Percentiles rank a stretch among this genome's conserved stretches.
Evolutionary conservation across 805 yeast genomes (phyloP).

Genomic region (Teunomyces cretensis): DNA sequence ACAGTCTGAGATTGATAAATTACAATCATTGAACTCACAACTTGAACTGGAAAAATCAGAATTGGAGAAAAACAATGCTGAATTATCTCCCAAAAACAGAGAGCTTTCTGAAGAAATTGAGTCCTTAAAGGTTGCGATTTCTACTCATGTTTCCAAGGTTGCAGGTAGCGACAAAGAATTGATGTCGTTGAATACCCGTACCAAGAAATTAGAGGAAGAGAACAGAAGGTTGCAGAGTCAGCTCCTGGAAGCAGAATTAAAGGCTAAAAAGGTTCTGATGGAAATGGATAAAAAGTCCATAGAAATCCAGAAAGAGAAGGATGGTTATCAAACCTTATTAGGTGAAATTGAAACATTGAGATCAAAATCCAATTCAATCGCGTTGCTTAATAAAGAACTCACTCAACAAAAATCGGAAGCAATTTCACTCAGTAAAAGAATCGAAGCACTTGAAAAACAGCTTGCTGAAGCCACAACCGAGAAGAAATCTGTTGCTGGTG

Average conservation of each 20-base stretch:
- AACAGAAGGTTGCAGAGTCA: constrained; percentile 14
- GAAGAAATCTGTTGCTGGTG: constrained; percentile 3
- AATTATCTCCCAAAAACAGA: constrained; percentile 10
- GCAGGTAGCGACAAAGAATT: constrained; percentile 14
- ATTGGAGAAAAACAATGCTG: constrained; percentile 10
- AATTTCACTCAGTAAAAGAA: neutral
- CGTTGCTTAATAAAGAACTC: neutral
- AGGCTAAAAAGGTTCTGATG: constrained; percentile 11
- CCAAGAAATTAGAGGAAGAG: constrained; percentile 12
- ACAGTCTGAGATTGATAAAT: constrained; percentile 7
- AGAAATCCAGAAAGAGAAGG: constrained; percentile 19
- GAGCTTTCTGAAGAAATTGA: constrained; percentile 12
- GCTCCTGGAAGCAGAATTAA: constrained; percentile 14
- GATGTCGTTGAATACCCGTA: constrained; percentile 11
- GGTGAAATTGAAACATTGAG: constrained; percentile 12
- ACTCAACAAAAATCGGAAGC: neutral
- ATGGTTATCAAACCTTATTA: constrained; percentile 11
- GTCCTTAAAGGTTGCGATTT: constrained; percentile 12
- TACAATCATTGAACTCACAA: constrained; percentile 8
- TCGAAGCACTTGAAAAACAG: constrained; percentile 7
- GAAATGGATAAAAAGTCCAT: constrained; percentile 19
- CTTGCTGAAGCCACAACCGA: constrained; percentile 8
- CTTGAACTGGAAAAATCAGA: constrained; percentile 5
- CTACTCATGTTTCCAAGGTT: constrained; percentile 8
- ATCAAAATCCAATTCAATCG: constrained; percentile 3